Percentiles rank a stretch among this genome's conserved stretches.
Conservation (phyloP, 345 rosid species). For the Eucalyptus curtisii region DNA sequence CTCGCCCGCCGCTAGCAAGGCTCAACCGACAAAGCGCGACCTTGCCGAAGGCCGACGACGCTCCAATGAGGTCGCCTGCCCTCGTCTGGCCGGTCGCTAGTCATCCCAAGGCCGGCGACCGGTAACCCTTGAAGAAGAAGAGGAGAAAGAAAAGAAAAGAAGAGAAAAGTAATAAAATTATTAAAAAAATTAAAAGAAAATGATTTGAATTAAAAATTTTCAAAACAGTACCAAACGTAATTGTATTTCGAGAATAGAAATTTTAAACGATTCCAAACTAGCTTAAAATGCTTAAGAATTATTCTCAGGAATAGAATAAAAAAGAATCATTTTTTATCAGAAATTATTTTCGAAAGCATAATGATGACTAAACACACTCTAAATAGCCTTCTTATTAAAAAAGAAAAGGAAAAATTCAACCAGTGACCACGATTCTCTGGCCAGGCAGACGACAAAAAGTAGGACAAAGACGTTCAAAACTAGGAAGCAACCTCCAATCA, state of each 20-base stretch:
- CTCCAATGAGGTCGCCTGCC: fast-evolving
- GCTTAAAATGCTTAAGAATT: no score
- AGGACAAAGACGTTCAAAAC: not conserved
- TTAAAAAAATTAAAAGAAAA: no score
- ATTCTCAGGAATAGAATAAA: no score
- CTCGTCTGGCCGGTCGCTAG: fast-evolving
- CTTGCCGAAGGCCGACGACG: fast-evolving
- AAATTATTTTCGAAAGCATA: fast-evolving
- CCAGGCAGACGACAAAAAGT: not conserved
- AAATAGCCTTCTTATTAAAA: not conserved
- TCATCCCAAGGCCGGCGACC: no score
- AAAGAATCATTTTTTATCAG: fast-evolving
- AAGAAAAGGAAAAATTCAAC: not conserved
- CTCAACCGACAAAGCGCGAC: fast-evolving
- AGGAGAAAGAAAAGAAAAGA: no score
- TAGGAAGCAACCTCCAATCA: not conserved
- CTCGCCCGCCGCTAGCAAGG: fast-evolving
- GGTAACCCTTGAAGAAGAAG: no score
- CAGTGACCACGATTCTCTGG: not conserved
- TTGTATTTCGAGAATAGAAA: no score
- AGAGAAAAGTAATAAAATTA: no score
- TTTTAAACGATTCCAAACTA: fast-evolving
- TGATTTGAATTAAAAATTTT: no score
- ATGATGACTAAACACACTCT: no score
- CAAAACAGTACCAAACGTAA: fast-evolving